Percentiles rank a stretch among this genome's conserved stretches.
Evolutionary conservation across 2,329 filamentous ascomycete genomes (phyloP).

Genomic region (Fusarium haematococcum): DNA sequence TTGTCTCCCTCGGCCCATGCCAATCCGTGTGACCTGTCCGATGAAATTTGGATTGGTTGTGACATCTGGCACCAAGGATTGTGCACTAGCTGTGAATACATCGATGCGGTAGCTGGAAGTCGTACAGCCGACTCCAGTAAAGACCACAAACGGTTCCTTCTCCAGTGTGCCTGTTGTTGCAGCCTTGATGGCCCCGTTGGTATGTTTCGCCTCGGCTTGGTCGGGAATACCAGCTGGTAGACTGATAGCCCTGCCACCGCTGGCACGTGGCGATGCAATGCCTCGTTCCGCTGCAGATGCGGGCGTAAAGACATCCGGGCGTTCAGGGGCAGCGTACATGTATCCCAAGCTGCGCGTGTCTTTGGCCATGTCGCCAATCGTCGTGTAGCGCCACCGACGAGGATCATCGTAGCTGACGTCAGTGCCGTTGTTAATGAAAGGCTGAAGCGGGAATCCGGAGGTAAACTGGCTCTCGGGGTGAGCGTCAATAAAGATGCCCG

Average conservation of each 20-base stretch:
- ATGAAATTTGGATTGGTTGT: neutral
- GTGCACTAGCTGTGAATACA: neutral
- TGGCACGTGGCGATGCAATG: neutral
- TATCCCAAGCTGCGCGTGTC: neutral
- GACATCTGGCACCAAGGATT: neutral
- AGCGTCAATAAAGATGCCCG: neutral
- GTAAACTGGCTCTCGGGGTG: neutral
- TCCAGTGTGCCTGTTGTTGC: too few species aligned
- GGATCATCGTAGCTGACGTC: neutral
- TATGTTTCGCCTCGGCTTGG: neutral
- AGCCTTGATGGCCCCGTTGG: neutral
- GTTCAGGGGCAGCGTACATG: neutral
- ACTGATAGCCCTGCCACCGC: neutral
- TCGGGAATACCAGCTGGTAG: neutral
- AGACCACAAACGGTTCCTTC: neutral
- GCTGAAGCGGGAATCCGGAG: neutral
- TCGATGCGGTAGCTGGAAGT: neutral
- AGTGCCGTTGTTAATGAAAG: neutral
- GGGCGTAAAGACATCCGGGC: neutral
- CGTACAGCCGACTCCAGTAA: neutral
- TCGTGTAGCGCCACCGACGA: neutral
- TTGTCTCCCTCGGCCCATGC: neutral
- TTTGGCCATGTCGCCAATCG: neutral
- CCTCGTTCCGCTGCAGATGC: neutral
- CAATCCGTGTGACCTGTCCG: neutral